Evolutionary conservation across 2,329 filamentous ascomycete species (phyloP).

Genomic region (Fusarium oxysporum): DNA sequence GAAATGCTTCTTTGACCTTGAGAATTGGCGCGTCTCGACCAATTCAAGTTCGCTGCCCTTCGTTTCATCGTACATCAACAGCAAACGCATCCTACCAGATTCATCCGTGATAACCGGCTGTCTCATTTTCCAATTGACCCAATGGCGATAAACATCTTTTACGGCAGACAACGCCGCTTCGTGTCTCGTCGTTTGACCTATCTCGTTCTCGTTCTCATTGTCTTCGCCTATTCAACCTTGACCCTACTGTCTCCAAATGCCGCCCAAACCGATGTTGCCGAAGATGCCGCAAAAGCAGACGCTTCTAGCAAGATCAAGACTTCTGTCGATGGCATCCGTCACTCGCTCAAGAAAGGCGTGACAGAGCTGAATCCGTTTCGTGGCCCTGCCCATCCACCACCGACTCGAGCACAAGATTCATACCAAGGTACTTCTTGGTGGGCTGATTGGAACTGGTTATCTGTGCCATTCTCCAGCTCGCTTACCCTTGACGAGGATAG

Average conservation of each 20-base stretch:
- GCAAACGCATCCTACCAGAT: neutral
- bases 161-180: slow-evolving; percentile 63
- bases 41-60: slow-evolving; percentile 2
- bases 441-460: slow-evolving; percentile 89
- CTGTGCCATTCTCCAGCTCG: slow-evolving; percentile 83
- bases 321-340: slow-evolving; percentile 58
- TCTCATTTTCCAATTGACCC: slow-evolving; percentile 7
- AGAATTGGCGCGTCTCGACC: slow-evolving; percentile 6
- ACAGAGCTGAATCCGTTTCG: slow-evolving; percentile 72
- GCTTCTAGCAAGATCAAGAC: slow-evolving; percentile 60
- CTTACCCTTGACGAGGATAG: slow-evolving; percentile 84
- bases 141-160: slow-evolving; percentile 51
- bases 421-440: slow-evolving; percentile 86
- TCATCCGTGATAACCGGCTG: neutral
- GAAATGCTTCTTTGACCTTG: slow-evolving; percentile 24
- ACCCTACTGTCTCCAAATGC: slow-evolving; percentile 57
- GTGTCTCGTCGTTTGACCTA: slow-evolving; percentile 64
- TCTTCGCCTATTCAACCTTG: slow-evolving; percentile 67
- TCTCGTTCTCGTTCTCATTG: slow-evolving; percentile 61
- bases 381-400: slow-evolving; percentile 76
- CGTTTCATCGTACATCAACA: slow-evolving; percentile 5
- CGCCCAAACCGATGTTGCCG: neutral
- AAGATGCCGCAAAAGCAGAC: slow-evolving; percentile 3
- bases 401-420: slow-evolving; percentile 81
- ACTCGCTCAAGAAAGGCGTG: slow-evolving; percentile 60